Percentiles rank a stretch among this genome's conserved stretches.
Conservation (phyloP, 305 asterid species). For the Fraxinus dipetala region DNA sequence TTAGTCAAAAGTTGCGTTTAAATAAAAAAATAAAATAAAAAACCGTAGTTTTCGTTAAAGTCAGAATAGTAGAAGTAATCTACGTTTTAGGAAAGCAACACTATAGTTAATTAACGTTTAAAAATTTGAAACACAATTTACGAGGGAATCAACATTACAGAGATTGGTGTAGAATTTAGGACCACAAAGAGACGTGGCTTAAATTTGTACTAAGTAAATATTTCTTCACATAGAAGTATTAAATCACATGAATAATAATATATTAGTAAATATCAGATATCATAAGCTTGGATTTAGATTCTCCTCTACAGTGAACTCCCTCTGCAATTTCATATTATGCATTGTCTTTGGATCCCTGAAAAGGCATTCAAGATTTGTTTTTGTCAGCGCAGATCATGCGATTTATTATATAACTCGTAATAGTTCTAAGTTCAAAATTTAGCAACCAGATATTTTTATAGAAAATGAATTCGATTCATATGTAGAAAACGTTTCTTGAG, state of each 20-base stretch:
- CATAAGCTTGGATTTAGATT: neutral
- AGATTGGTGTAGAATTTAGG: neutral
- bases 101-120: neutral
- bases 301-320: neutral
- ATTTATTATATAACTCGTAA: neutral
- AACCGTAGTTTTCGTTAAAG: neutral
- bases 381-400: neutral
- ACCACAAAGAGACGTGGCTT: neutral
- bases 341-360: neutral
- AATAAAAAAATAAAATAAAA: neutral
- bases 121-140: neutral
- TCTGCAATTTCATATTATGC: neutral
- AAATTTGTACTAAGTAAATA: neutral
- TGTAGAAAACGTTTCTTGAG: neutral
- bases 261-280: no score
- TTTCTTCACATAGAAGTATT: neutral
- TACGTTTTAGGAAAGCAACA: neutral
- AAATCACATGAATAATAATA: neutral
- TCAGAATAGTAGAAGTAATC: neutral
- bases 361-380: neutral
- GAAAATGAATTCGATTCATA: neutral
- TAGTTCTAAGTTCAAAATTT: neutral
- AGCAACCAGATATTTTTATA: neutral
- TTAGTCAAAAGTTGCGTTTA: neutral
- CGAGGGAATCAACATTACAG: neutral